Percentiles rank a stretch among this genome's conserved stretches.
These are phyloP conservation scores for Lathyrus oleraceus DNA, from an alignment of 306 rosid species.

Conservation along the genomic window DNA sequence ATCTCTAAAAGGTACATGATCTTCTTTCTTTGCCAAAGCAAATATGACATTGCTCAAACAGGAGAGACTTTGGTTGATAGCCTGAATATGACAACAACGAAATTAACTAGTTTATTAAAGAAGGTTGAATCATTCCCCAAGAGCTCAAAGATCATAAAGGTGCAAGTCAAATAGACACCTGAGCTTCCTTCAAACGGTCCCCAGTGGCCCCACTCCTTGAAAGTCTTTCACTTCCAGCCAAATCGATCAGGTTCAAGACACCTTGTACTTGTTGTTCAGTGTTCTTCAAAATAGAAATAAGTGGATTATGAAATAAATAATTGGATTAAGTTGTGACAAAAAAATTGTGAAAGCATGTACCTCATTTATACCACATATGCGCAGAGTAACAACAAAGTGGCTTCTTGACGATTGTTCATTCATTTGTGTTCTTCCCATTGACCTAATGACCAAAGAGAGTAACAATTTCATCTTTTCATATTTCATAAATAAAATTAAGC, in stretches of 20 bases:
- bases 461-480: slow-evolving; percentile 8
- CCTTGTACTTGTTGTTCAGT: slow-evolving; percentile 98
- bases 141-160: slow-evolving; percentile 8
- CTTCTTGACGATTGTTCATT: slow-evolving; percentile 97
- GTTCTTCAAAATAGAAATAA: slow-evolving; percentile 46
- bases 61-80: slow-evolving; percentile 90
- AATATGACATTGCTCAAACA: slow-evolving; percentile 84
- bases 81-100: slow-evolving; percentile 49
- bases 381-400: slow-evolving; percentile 89
- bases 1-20: slow-evolving; percentile 89
- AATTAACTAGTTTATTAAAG: slow-evolving; percentile 8
- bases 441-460: slow-evolving; percentile 49
- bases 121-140: not conserved
- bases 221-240: slow-evolving; percentile 95
- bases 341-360: slow-evolving; percentile 36
- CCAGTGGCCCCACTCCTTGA: slow-evolving; percentile 95
- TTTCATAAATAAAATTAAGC: not conserved
- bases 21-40: slow-evolving; percentile 91
- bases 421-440: slow-evolving; percentile 96
- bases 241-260: slow-evolving; percentile 84
- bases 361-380: slow-evolving; percentile 86
- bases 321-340: not conserved
- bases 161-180: slow-evolving; percentile 53
- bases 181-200: slow-evolving; percentile 95
- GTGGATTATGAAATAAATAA: slow-evolving; percentile 19